Base-by-base conservation (phyloP, 805 yeast genomes). In the Spathaspora arborariae region DNA sequence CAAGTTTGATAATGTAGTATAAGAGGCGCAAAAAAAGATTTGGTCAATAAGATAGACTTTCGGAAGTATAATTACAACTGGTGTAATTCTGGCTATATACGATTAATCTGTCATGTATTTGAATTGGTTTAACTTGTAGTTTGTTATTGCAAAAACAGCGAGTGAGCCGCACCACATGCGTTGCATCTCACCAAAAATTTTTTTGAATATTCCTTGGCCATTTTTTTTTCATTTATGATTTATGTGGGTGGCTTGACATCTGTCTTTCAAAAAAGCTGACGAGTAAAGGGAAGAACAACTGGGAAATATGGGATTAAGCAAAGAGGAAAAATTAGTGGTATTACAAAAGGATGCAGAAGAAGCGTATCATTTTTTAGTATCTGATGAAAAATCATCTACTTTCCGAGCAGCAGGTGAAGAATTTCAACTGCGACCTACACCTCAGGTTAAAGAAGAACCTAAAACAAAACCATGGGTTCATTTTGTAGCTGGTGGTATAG, bases 401-500 rank as follows among this genome's bases (percentile, higher is more conserved):
- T 57, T 67, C 45, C 70, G 81, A 60, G 64, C 62, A 40, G 68
- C 76, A 1, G 65, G 61, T 46, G 54, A 56, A 20, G 62, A 54
- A 30, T 48, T 51, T 20, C 51, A 49, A 21, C 39, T 27, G 4
- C 19, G 21, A 10, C 34, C 26, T 13, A 38, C 35, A 2, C 21
- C n/a, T 27, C 35, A 37, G 19, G 19, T 5, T 8, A 15, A 46
- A 45, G 30, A 36, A 20, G 15, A 20, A 24, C 15, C 41, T 11
- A 39, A 54, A 45, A 48, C 51, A 38, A 63, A 60, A 45, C 67
- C 66, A 42, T 72, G 78, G 92, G 89, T 85, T 5, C 92, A 86
- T 66, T 87, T 87, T 60, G 87, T 87, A n/a, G 91, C 95, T 10
- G 95, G 94, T 43, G 96, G 96, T 11, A 63, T 88, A 20, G 99